phyloP scores from a whole-genome alignment of 2,329 filamentous ascomycete genomes.

The Diaporthe aspalathi region DNA sequence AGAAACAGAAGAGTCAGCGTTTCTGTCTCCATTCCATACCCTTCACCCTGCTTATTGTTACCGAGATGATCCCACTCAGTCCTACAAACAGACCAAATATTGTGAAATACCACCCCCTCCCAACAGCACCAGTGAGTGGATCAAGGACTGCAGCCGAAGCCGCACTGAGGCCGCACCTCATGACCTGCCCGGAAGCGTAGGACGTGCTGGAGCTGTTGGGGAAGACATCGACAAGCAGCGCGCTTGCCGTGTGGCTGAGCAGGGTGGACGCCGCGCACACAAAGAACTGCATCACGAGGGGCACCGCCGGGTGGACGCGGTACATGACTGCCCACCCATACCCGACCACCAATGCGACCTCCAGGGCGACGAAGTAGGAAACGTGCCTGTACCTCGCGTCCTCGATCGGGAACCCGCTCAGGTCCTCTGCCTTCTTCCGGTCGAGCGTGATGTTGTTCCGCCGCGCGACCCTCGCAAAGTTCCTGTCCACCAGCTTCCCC shows the following conservation, averaged over 20 bases:
- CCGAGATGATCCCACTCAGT: conserved; percentile 6
- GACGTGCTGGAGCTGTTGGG: conserved; percentile 15
- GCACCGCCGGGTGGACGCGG: conserved; percentile 5
- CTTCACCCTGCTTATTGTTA: not conserved
- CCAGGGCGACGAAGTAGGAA: not conserved
- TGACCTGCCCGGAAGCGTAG: conserved; percentile 1
- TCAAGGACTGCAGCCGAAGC: conserved; percentile 4
- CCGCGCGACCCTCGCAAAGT: conserved; percentile 11
- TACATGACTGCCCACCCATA: conserved; percentile 10
- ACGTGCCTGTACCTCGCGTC: conserved; percentile 6
- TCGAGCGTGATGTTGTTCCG: not conserved
- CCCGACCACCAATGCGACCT: conserved; percentile 1
- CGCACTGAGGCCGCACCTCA: conserved; percentile 21
- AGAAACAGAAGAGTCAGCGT: not conserved
- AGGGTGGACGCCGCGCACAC: not conserved
- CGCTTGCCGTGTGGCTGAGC: conserved; percentile 22
- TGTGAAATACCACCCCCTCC: conserved; percentile 21
- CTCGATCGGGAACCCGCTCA: conserved; percentile 11
- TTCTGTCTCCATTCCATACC: conserved; percentile 9
- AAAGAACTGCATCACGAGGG: conserved; percentile 21
- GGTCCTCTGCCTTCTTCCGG: not conserved
- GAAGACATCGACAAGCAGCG: conserved; percentile 16
- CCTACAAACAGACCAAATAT: conserved; percentile 10
- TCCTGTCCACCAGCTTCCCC: conserved; percentile 19
- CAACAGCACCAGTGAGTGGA: not conserved